Base-by-base conservation (phyloP, 2,329 filamentous ascomycete genomes). In the Drechslerella coelobrocha region DNA sequence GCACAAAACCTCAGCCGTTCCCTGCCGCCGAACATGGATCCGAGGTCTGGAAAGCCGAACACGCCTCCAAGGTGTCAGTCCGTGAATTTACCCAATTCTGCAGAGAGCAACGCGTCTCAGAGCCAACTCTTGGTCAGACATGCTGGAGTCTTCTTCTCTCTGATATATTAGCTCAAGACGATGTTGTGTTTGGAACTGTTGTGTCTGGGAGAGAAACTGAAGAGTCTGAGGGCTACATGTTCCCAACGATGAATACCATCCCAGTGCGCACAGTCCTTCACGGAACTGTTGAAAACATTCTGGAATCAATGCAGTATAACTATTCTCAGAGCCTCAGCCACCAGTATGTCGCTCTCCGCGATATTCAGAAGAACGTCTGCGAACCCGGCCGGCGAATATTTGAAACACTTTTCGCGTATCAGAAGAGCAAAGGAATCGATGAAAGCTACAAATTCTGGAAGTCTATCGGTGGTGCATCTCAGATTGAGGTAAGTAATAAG, bases 211-310 rank as follows among this genome's bases (percentile, higher is more conserved):
- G 93, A n/a, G 90, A 94, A 62, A 86, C 86, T 8, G 87, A 89
- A 48, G 83, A 85, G 14, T 84, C 86, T 0, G 84, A 89, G 45
- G 78, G 84, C 24, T 79, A 93, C 10, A 82, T 92, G 76, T 97
- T 96, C 75, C 93, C 92, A 0, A 91, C 89, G 0, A 96, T 97
- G 90, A 97, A 96, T 76, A 96, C 92, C 0, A 87, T 96, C 0
- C 85, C 89, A 0, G 82, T 96, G 6, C 84, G 92, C 9, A 84
- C 84, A 1, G 82, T 92, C 1, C 77, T 96, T 1, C 89, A 94
- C 74, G 90, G 90, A 1, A 86, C 83, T 0, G 79, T 84, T 0
- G 73, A 78, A 0, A 83, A 87, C 0, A 87, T 95, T 79, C 79
- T 96, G 26, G 82, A 81, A 10, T 89, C 92, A 75, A 83, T 92